Base-by-base conservation (phyloP, 306 rosid genomes). In the Dicorynia guianensis region DNA sequence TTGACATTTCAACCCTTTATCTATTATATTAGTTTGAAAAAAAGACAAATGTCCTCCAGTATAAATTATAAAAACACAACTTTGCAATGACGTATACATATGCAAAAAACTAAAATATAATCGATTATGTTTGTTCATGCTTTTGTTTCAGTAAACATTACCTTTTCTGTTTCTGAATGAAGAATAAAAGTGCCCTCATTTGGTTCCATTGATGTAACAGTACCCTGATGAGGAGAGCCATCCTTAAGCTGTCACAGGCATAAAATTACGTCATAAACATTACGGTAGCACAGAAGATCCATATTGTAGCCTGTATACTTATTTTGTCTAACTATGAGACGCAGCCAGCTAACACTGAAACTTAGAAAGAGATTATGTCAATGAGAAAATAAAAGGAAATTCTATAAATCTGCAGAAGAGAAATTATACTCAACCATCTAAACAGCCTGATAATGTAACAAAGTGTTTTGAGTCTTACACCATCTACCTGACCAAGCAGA, bases 161-260 rank as follows among this genome's bases (percentile, higher is more conserved):
- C 98, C 98, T 83, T 85, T 11, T 87, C 30, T 73, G 85, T 79
- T 76, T 94, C 98, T 42, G 90, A 81, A 76, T 94, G 91, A 74
- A 92, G 95, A 78, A 86, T 79, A 79, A 92, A 94, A n/a, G 91
- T 88, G 18, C 84, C 97, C 64, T 92, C 96, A 73, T 94, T 92
- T 67, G 97, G 93, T 69, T 90, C 97, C 97, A 94, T 94, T 20
- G 98, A 92, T 43, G 97, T 92, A 74, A 92, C 98, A 84, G 97
- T 92, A 39, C 97, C 98, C 82, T 87, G 87, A 78, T 94, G 95
- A 48, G 87, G 87, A 52, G 96, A 92, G 54, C 97, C 97, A 84
- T 94, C 98, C 81, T 83, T 84, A 77, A 91, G 91, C 98, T 94
- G 89, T 73, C 40, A 69, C 6, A 72, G 8, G 39, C 61, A 77